These are phyloP conservation scores for Xylaria sp. DNA, from an alignment of 2,329 filamentous ascomycete genomes.

Conservation along the genomic window DNA sequence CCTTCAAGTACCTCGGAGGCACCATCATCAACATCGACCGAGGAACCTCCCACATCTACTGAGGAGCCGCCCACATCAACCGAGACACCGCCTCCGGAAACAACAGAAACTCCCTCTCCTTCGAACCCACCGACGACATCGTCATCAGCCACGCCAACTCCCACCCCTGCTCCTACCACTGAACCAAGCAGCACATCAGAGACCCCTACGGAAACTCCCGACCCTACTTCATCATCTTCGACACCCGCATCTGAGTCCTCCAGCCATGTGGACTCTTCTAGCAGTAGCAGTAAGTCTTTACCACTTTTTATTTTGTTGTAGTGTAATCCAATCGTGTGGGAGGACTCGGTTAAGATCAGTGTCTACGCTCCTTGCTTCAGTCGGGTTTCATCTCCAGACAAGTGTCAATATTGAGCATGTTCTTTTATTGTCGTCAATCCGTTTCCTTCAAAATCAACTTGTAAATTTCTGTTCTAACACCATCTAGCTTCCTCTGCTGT, in stretches of 20 bases:
- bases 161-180: conserved; percentile 18
- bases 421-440: not conserved
- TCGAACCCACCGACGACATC: conserved; percentile 15
- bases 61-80: not conserved
- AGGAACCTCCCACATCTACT: conserved; percentile 28
- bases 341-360: not conserved
- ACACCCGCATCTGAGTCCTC: conserved; percentile 19
- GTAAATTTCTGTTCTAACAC: conserved; percentile 23
- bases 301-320: not conserved
- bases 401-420: not conserved
- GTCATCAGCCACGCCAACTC: conserved; percentile 22
- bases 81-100: conserved; percentile 41
- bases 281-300: conserved; percentile 1
- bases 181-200: not conserved
- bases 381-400: not conserved
- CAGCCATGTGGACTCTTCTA: conserved; percentile 1
- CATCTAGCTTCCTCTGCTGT: conserved; percentile 36
- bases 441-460: not conserved
- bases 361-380: not conserved
- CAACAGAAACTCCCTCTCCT: conserved; percentile 33
- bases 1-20: conserved; percentile 32
- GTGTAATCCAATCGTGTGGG: not conserved
- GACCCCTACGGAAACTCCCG: conserved; percentile 8
- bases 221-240: conserved; percentile 14
- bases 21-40: conserved; percentile 24